phyloP scores from a whole-genome alignment of 345 rosid species.

The Passiflora organensis region DNA sequence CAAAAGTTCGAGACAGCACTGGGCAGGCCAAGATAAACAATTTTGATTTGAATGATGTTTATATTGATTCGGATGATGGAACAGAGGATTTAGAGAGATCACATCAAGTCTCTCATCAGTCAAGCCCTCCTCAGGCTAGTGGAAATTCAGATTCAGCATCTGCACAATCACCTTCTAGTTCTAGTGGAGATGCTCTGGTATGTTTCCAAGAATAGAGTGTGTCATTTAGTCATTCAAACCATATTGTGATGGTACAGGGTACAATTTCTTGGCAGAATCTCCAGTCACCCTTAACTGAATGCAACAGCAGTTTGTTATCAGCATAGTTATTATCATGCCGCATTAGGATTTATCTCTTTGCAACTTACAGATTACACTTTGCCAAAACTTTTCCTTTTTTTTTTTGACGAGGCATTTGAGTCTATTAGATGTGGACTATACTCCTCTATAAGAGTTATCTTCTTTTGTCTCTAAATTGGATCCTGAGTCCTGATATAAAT shows the following conservation, averaged over 20 bases:
- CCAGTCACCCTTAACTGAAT: neutral
- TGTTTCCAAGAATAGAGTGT: neutral
- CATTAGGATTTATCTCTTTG: neutral
- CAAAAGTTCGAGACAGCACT: constrained; percentile 39
- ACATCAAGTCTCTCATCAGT: constrained; percentile 70
- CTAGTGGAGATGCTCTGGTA: constrained; percentile 90
- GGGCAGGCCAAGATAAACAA: constrained; percentile 60
- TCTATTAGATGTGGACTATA: neutral
- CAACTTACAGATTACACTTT: neutral
- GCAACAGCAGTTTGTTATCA: neutral
- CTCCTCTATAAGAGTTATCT: neutral
- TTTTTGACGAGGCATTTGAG: neutral
- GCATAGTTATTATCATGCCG: neutral
- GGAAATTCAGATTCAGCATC: constrained; percentile 96
- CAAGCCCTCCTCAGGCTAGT: constrained; percentile 95
- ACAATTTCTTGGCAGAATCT: constrained; percentile 1
- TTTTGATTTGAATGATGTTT: constrained; percentile 88
- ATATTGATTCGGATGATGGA: constrained; percentile 78
- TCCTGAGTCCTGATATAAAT: neutral
- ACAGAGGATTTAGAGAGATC: constrained; percentile 73
- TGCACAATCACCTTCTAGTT: constrained; percentile 94
- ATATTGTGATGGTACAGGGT: neutral
- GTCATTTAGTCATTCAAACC: too few species aligned
- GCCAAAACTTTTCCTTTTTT: neutral
- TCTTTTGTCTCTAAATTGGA: neutral